These are phyloP conservation scores for Metschnikowia continentalis DNA, from an alignment of 805 yeast genomes.

Conservation along the genomic window DNA sequence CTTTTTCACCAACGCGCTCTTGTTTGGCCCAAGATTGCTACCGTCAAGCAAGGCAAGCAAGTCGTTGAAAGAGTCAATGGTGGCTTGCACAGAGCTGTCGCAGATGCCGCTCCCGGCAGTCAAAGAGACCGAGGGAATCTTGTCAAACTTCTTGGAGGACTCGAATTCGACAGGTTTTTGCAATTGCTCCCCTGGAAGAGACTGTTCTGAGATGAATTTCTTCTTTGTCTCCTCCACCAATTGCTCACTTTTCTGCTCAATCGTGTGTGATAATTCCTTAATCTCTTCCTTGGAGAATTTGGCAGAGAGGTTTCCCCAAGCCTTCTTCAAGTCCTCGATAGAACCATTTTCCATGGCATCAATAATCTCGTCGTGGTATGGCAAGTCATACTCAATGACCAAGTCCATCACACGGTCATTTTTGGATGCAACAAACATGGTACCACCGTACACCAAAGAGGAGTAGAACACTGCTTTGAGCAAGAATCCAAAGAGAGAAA, in stretches of 20 bases:
- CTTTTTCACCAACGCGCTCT: conserved; percentile 26
- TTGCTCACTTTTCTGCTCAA: conserved; percentile 31
- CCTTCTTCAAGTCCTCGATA: conserved; percentile 26
- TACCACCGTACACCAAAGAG: conserved; percentile 34
- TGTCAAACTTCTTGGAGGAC: conserved; percentile 25
- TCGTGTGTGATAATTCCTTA: conserved; percentile 28
- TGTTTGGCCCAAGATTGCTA: conserved; percentile 20
- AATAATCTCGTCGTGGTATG: conserved; percentile 39
- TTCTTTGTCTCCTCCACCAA: conserved; percentile 35
- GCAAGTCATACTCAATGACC: conserved; percentile 40
- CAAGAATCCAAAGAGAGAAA: conserved; percentile 29
- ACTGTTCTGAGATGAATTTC: conserved; percentile 22
- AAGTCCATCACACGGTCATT: conserved; percentile 42
- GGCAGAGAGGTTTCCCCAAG: conserved; percentile 16
- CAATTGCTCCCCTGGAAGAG: conserved; percentile 38
- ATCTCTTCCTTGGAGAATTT: conserved; percentile 29
- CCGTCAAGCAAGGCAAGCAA: conserved; percentile 35
- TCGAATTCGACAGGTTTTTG: conserved; percentile 39
- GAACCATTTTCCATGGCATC: conserved; percentile 36
- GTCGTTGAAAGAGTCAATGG: conserved; percentile 37
- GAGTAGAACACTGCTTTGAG: conserved; percentile 27
- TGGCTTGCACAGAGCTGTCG: conserved; percentile 32
- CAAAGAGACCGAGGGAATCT: conserved; percentile 32
- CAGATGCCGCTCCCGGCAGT: conserved; percentile 19
- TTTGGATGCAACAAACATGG: conserved; percentile 39